Evolutionary conservation across 805 yeast species (phyloP).

Genomic region (Groenewaldozyma salmanticensis): DNA sequence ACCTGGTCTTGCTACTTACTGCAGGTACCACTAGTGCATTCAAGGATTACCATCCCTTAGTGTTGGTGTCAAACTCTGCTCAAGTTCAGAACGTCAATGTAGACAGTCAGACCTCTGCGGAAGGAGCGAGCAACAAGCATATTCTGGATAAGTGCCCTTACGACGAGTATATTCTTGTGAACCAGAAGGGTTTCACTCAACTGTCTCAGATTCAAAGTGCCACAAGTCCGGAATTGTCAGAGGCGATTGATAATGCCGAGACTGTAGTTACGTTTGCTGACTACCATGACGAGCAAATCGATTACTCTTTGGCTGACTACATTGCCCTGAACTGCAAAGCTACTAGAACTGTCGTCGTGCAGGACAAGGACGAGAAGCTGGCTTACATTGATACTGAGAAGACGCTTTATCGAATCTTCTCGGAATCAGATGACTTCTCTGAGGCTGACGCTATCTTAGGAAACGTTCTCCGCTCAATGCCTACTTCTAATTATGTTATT

Average conservation of each 20-base stretch:
- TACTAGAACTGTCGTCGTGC: conserved; percentile 29
- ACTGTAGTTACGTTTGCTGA: not conserved
- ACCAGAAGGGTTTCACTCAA: conserved; percentile 41
- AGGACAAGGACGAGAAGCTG: conserved; percentile 46
- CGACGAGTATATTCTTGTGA: conserved; percentile 47
- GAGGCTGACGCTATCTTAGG: conserved; percentile 21
- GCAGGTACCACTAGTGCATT: not conserved
- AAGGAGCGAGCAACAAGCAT: conserved; percentile 6
- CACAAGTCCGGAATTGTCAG: conserved; percentile 27
- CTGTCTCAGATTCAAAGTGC: conserved; percentile 25
- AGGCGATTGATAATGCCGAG: not conserved
- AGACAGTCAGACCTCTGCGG: not conserved
- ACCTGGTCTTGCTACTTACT: too few relatives aligned
- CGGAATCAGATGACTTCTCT: conserved; percentile 24
- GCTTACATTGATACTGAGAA: conserved; percentile 32
- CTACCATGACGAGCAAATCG: not conserved
- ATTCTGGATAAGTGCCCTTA: conserved; percentile 34
- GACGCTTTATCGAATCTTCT: conserved; percentile 44
- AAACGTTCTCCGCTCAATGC: conserved; percentile 23
- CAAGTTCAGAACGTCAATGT: not conserved
- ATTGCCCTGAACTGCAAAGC: not conserved
- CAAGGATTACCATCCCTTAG: not conserved
- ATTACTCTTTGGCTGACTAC: not conserved
- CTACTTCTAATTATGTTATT: conserved; percentile 27
- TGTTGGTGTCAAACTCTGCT: not conserved